A percentile compares a stretch with the other conserved stretches of the same genome.
Evolutionary conservation across 192 early-diverging fungal species (phyloP).

Genomic region (Chytriomyces sp.): DNA sequence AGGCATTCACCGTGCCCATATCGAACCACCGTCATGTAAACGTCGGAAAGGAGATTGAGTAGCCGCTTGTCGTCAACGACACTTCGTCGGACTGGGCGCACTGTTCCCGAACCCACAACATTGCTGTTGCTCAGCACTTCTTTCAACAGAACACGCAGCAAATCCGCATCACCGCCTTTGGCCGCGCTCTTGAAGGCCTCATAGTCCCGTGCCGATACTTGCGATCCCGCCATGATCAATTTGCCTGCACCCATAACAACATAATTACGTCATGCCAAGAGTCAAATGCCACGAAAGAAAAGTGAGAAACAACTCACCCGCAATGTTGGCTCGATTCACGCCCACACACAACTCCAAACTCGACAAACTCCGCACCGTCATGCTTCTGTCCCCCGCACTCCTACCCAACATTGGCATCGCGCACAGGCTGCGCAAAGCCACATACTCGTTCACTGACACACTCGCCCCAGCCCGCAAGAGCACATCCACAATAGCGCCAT

Average conservation of each 20-base stretch:
- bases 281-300: background rate
- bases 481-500: background rate
- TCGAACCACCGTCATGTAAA: constrained; percentile 10
- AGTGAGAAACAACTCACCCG: background rate
- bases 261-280: background rate
- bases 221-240: constrained; percentile 16
- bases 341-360: background rate
- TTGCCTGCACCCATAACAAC: background rate
- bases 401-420: background rate
- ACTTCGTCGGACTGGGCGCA: background rate
- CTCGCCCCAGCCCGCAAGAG: background rate
- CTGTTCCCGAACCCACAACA: background rate
- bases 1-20: background rate
- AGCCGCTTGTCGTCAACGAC: background rate
- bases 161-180: background rate
- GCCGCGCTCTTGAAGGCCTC: constrained; percentile 18
- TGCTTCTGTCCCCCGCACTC: too few species aligned
- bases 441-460: background rate
- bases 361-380: too few species aligned
- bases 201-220: background rate
- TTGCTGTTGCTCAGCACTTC: constrained; percentile 5
- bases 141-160: background rate
- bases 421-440: constrained; percentile 2
- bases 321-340: constrained; percentile 13
- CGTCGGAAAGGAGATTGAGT: background rate